Evolutionary conservation across 2,329 filamentous ascomycete genomes (phyloP), one percentile per base, ranked within the genome.

Genomic region (Leptographium procerum): DNA sequence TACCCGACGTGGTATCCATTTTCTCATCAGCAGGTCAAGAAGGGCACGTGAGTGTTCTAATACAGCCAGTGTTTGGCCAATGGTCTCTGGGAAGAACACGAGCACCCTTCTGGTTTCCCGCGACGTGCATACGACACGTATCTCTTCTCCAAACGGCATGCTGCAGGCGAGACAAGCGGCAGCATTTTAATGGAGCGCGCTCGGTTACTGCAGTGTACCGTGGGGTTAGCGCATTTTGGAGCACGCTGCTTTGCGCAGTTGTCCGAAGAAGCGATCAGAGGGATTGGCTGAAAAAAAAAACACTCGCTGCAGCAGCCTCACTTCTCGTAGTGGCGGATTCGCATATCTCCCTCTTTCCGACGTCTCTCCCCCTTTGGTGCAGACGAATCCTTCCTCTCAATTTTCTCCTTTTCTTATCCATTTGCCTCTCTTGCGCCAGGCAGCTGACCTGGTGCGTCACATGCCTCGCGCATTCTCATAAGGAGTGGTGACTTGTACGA

Each of bases 221-320:
- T 55, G 29, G 52, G 57, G 50, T 50, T 58, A 26, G 59, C 50
- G 60, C 60, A 62, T 26, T 59, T 63, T 50, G 47, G 50, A 61
- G 51, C 59, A 61, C 61, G 60, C 57, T 55, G 50, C 31, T 19
- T 4, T 26, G 10, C n/a, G 36, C 19, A 33, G 54, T 34, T 55
- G 14, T 31, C 53, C 48, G 45, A 48, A 26, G 22, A 4, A 24
- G 16, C 40, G 26, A 29, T n/a, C 40, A 7, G 24, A 29, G 22
- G 54, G 54, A 47, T 47, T 56, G 54, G 54, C 10, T 31, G 24
- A 10, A 22, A 54, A 16, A 36, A 22, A 19, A 13, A 14, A 22
- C 11, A 16, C 24, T 24, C 28, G 31, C 26, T 28, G 19, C 43
- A 33, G 48, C 53, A 59, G 59, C 59, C 59, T 61, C 57, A 57